A percentile compares a stretch with the other conserved stretches of the same genome.
phyloP scores from a whole-genome alignment of 2,329 filamentous ascomycete species.

The Ambrosiella xylebori region DNA sequence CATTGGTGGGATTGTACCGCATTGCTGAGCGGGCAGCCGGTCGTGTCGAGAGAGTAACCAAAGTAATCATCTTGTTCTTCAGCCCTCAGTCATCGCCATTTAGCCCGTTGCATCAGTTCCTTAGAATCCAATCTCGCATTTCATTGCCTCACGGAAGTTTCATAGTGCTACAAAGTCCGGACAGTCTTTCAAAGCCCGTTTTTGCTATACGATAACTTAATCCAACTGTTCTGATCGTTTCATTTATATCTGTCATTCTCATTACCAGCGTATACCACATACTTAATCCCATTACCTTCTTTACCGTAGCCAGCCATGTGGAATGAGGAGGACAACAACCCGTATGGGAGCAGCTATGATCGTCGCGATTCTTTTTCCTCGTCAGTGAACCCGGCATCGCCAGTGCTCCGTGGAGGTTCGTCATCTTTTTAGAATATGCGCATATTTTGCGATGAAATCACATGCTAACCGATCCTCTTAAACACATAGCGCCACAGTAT shows the following conservation, averaged over 20 bases:
- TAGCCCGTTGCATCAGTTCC: neutral
- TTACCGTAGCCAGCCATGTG: slow-evolving; percentile 46
- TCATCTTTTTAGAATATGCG: slow-evolving; percentile 14
- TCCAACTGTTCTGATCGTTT: neutral
- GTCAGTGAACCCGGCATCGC: slow-evolving; percentile 46
- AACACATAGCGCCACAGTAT: neutral
- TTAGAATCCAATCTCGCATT: neutral
- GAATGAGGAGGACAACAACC: slow-evolving; percentile 99
- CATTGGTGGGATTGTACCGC: neutral
- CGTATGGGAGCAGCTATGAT: slow-evolving; percentile 81
- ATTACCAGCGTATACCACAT: neutral
- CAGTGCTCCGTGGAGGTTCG: slow-evolving; percentile 40
- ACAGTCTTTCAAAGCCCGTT: neutral
- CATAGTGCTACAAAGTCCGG: neutral
- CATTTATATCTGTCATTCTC: neutral
- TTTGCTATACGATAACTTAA: too few relatives aligned
- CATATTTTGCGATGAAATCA: neutral
- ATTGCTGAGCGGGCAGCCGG: too few relatives aligned
- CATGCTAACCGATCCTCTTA: slow-evolving; percentile 1
- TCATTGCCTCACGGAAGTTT: neutral
- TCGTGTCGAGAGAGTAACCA: neutral
- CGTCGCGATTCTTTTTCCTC: slow-evolving; percentile 65
- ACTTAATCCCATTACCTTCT: neutral
- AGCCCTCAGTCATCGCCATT: neutral
- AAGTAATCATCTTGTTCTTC: neutral